Evolutionary conservation across 371 early-diverging fungal species (phyloP).

Genomic region (Mucor piriformis): DNA sequence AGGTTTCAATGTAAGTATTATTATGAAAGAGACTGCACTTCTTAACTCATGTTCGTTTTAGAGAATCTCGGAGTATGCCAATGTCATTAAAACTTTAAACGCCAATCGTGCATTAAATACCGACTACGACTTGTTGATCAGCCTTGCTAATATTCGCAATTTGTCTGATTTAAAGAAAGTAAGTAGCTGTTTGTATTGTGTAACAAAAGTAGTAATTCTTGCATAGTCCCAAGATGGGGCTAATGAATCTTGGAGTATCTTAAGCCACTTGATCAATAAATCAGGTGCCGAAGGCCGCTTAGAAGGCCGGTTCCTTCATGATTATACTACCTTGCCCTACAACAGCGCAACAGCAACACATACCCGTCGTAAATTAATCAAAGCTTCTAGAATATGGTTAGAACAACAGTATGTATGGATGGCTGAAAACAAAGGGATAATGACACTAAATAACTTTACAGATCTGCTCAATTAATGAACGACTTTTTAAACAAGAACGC

Average conservation of each 20-base stretch:
- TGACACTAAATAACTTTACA: not conserved
- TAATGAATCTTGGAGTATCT: constrained; percentile 20
- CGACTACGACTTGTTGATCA: constrained; percentile 11
- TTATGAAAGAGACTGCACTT: too few relatives aligned
- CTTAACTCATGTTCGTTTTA: not conserved
- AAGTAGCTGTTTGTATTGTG: not conserved
- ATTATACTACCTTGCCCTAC: constrained; percentile 10
- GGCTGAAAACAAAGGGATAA: too few relatives aligned
- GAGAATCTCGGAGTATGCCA: constrained; percentile 20
- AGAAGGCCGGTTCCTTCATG: constrained; percentile 21
- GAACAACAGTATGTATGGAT: constrained; percentile 22
- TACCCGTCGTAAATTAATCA: constrained; percentile 15
- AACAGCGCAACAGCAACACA: constrained; percentile 1
- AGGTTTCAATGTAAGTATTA: constrained; percentile 12
- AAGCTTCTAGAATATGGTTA: constrained; percentile 25
- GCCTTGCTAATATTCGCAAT: constrained; percentile 12
- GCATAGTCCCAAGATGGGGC: constrained; percentile 19
- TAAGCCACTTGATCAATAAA: constrained; percentile 8
- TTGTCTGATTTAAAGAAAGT: constrained; percentile 20
- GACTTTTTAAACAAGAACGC: constrained; percentile 19
- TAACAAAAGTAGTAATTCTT: not conserved
- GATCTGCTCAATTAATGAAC: constrained; percentile 9
- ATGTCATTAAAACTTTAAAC: constrained; percentile 11
- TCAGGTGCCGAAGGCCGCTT: not conserved
- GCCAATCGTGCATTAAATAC: constrained; percentile 1